Evolutionary conservation across 805 yeast genomes (phyloP), one percentile per base, ranked within the genome.

Genomic region (Saccharomycopsis sp.): DNA sequence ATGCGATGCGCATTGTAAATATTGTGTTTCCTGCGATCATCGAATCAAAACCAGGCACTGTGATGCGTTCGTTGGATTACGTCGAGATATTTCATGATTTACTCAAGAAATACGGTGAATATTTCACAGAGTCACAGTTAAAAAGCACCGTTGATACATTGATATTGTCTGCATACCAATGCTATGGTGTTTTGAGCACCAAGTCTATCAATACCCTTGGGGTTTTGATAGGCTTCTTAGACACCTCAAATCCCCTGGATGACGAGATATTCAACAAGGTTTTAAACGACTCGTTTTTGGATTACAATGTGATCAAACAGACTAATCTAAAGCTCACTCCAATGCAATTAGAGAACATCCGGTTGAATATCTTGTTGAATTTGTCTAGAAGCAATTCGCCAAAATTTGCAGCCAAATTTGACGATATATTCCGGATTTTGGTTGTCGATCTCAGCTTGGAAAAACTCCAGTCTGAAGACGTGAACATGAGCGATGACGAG

Each of bases 51-150:
- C 20, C 44, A 14, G 19, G 34, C 3, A 25, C 19, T n/a, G 56
- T 55, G 3, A 41, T 60, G 7, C 41, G 47, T 7, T 55, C 55
- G n/a, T 53, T 60, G 24, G 61, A 60, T 20, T 51, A 58, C 35
- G 44, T 56, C 2, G 63, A 60, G 41, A 53, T 60, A 7, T 58
- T 60, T 42, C 38, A 47, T 35, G 63, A 60, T 52, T 42, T 61
- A 17, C 41, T 61, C 34, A 55, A 54, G 15, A 52, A 20, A 38
- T 35, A 50, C 44, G 63, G 61, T 2, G 35, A 17, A 35, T 58
- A n/a, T 23, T 19, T 8, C 47, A 52, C 47, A 23, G 52, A 23
- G 42, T 47, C 7, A 22, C 34, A 41, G 19, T 24, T 22, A 3
- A 22, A 38, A 3, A 2, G 23, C 9, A 50, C 47, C 17, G 17